Percentiles rank a stretch among this genome's conserved stretches.
These are phyloP conservation scores for Fusarium sp. DNA, from an alignment of 2,329 filamentous ascomycete species.

Conservation along the genomic window DNA sequence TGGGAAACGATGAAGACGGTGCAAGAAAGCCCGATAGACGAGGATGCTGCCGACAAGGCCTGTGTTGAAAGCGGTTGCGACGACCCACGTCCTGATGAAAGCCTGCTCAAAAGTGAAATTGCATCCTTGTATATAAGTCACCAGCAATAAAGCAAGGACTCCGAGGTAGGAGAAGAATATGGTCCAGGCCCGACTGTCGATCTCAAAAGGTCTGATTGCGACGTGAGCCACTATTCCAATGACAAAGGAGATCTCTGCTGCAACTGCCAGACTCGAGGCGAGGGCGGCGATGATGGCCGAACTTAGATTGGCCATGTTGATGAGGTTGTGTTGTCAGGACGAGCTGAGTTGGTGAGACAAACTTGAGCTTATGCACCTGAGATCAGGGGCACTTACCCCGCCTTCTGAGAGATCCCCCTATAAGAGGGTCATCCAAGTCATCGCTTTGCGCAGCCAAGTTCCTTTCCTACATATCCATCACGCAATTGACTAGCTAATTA, in stretches of 20 bases:
- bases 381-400: no score
- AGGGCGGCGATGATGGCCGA: background rate
- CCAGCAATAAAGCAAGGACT: background rate
- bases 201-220: constrained; percentile 3
- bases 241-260: background rate
- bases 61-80: background rate
- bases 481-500: no score
- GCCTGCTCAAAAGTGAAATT: background rate
- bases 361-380: no score
- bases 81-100: background rate
- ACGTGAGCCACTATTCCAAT: background rate
- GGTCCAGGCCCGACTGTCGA: constrained; percentile 6
- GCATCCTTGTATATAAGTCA: background rate
- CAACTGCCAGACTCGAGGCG: background rate
- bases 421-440: no score
- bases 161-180: constrained; percentile 3
- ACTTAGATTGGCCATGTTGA: no score
- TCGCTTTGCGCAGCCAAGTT: no score
- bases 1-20: constrained; percentile 21
- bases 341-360: no score
- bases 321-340: no score
- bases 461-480: no score
- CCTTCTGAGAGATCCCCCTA: no score
- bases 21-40: constrained; percentile 21
- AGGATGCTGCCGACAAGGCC: constrained; percentile 18